These are phyloP conservation scores for Hymenoscyphus infarciens DNA, from an alignment of 2,329 filamentous ascomycete genomes.

Conservation along the genomic window DNA sequence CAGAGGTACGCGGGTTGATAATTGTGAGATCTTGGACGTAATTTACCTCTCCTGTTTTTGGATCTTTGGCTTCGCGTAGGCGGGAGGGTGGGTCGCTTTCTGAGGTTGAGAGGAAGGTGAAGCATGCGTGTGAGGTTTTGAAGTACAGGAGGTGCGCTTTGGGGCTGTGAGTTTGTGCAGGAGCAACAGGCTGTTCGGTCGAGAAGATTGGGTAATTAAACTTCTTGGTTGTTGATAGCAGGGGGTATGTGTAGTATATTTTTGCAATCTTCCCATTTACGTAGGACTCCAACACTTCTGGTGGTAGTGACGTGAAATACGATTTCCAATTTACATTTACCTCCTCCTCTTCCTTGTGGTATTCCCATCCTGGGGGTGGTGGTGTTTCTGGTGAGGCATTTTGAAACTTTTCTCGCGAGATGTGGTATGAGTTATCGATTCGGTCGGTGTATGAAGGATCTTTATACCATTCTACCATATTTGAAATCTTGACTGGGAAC, in stretches of 20 bases:
- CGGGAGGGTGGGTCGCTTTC: background rate
- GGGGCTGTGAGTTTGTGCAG: background rate
- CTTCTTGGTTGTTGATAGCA: background rate
- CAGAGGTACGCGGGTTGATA: background rate
- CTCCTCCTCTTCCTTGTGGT: background rate
- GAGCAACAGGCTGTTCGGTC: too few species aligned
- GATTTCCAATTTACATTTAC: too few species aligned
- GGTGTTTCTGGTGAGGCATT: background rate
- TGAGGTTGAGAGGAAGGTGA: background rate
- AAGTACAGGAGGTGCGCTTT: background rate
- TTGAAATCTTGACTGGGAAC: background rate
- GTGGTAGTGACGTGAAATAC: too few species aligned
- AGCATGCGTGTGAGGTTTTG: background rate
- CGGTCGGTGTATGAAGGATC: background rate
- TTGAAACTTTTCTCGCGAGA: background rate
- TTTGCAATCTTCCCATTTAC: too few species aligned
- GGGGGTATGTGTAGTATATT: background rate
- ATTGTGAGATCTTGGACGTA: background rate
- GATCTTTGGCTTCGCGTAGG: background rate
- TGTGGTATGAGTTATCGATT: background rate
- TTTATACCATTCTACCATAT: background rate
- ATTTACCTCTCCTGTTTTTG: background rate
- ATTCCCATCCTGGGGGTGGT: background rate
- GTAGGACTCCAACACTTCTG: too few species aligned
- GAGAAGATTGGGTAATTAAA: background rate